phyloP scores from a whole-genome alignment of 495 filamentous ascomycete genomes.

The Pyrenula massariospora region DNA sequence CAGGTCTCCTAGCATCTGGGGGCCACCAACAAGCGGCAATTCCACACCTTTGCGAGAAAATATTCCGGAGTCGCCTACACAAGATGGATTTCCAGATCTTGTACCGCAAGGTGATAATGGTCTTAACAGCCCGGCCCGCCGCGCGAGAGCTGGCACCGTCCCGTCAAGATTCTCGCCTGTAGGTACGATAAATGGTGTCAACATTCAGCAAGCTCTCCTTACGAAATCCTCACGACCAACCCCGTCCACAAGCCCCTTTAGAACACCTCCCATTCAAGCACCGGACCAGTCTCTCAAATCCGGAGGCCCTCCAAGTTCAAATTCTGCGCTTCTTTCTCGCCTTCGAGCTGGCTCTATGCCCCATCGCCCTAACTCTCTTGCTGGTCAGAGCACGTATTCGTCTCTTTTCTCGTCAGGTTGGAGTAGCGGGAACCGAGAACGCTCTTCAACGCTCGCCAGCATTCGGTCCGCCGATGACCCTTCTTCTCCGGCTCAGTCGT shows the following conservation, averaged over 20 bases:
- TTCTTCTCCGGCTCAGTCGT: conserved; percentile 77
- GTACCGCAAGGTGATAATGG: conserved; percentile 48
- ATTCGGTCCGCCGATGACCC: conserved; percentile 83
- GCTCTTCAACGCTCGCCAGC: conserved; percentile 75
- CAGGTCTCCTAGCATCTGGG: conserved; percentile 78
- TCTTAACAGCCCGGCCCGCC: conserved; percentile 47
- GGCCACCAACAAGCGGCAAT: conserved; percentile 87
- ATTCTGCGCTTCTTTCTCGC: conserved; percentile 68
- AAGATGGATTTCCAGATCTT: conserved; percentile 90
- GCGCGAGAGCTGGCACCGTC: conserved; percentile 89
- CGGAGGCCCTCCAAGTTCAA: conserved; percentile 30
- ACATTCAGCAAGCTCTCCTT: conserved; percentile 51
- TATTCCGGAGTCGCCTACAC: conserved; percentile 89
- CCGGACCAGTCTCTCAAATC: conserved; percentile 46
- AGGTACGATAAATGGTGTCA: conserved; percentile 44
- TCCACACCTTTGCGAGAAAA: conserved; percentile 94
- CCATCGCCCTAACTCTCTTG: conserved; percentile 60
- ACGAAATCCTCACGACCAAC: conserved; percentile 79
- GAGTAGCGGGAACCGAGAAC: conserved; percentile 59
- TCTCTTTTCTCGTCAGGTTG: conserved; percentile 85
- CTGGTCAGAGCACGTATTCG: conserved; percentile 61
- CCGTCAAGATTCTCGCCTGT: conserved; percentile 84
- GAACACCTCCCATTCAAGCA: conserved; percentile 60
- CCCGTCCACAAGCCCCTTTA: conserved; percentile 84
- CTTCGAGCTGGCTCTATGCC: conserved; percentile 93